Evolutionary conservation across 441 rosid species (phyloP), one percentile per base, ranked within the genome.

Genomic region (Populus hybrid): DNA sequence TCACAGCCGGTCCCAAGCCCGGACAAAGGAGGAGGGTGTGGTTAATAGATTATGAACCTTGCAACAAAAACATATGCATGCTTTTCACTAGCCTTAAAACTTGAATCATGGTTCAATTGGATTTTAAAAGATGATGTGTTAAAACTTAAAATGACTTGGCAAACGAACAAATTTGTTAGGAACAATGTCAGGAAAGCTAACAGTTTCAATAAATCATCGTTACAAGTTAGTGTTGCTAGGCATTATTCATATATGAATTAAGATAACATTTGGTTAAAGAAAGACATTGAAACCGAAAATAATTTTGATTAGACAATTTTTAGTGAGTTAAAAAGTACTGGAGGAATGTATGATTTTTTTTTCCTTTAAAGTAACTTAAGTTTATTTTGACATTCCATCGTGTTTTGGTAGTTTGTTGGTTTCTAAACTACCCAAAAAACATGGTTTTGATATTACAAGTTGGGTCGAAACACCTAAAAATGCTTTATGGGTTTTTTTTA

Each of bases 1-100:
- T 59, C 88, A 82, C 91, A 87, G 92, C 89, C 87, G 85, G 91
- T 90, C 89, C 88, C 94, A 88, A 89, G 91, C 91, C 92, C 88
- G 85, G 92, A 79, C 64, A 81, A 87, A 90, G 88, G 92, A 90
- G 90, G 90, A 85, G 91, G 92, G 94, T 81, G 6, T n/a, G 16
- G 57, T 21, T 7, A 35, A 16, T 8, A 23, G 16, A 38, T n/a
- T 12, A 24, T 46, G 36, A 42, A 50, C 57, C 64, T 71, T 3
- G 63, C 66, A 21, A 8, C 66, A 21, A 61, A 8, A 61, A 9
- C 24, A 61, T 23, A 61, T 10, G 66, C 26, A 10, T 10, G 14
- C 14, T 21, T 21, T 3, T n/a, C 6, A 46, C 28, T 21, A 23
- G 66, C 14, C 24, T 9, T 4, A 1, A 61, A 61, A 10, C 66